Base-by-base conservation (phyloP, 148 eudicot genomes). In the Rhododendron griersonianum region DNA sequence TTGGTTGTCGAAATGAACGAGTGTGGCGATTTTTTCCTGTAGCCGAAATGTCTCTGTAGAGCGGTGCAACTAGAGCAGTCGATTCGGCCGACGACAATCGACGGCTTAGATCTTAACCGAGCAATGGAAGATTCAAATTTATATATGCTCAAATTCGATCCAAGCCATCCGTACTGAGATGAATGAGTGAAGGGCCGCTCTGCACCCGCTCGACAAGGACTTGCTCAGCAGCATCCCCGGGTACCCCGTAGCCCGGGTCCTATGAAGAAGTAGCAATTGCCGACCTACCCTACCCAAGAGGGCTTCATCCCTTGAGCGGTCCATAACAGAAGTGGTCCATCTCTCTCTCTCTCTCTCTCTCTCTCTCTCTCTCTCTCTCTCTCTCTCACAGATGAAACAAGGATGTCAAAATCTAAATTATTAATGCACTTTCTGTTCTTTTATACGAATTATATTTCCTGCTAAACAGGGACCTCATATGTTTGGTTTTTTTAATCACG, bases 271-370 rank as follows among this genome's bases (percentile, higher is more conserved):
- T 11, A 15, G 80, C 39, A 33, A 50, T 84, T 39, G 82, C 23
- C 82, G 28, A 78, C 82, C 44, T 59, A 84, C 71, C 50, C 50
- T 84, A 51, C 37, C n/a, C 7, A 33, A n/a, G 15, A 39, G 6
- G 51, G 16, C 81, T 19, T 53, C 77, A 84, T 75, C 81, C 41
- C 55, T 76, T 61, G 67, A 51, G 61, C 86, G 45, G 63, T 30
- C n/a, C 80, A 61, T 1, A 23, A 18, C 59, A 79, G 18, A 86
- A 69, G 87, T 80, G 87, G 87, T 85, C 87, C 87, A 78, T 47
- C 23, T 21, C 55, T 35, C 75, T 5, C 71, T 63, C 69, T 65
- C 71, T 65, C 13, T 67, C 16, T 25, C 35, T 11, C 30, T 63
- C 71, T 63, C 71, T 63, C 28, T 11, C 74, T 67, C 35, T 33